Evolutionary conservation across 2,329 filamentous ascomycete genomes (phyloP).

Genomic region (Cryphonectria parasitica): DNA sequence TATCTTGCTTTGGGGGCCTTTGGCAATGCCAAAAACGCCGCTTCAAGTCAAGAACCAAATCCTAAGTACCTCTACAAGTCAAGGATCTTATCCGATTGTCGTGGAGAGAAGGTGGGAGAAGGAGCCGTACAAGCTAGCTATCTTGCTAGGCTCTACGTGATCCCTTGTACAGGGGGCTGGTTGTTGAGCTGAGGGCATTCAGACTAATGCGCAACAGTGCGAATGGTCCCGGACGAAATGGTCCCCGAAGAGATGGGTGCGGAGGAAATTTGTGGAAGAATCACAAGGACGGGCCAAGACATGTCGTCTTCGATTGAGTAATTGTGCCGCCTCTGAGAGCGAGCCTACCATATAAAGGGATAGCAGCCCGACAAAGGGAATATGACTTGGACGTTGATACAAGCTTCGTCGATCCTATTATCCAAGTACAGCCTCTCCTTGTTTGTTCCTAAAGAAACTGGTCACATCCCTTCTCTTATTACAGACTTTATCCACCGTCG

Average conservation of each 20-base stretch:
- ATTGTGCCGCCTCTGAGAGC: neutral
- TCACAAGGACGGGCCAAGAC: neutral
- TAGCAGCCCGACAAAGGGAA: neutral
- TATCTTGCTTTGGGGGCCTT: neutral
- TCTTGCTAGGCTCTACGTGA: neutral
- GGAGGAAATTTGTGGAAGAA: neutral
- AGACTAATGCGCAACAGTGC: neutral
- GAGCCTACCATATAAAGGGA: neutral
- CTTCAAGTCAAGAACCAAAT: neutral
- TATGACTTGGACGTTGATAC: neutral
- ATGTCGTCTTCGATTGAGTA: neutral
- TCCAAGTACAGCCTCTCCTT: neutral
- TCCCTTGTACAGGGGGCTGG: too few species aligned
- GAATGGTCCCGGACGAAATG: neutral
- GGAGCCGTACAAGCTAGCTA: neutral
- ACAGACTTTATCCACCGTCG: neutral
- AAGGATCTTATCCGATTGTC: neutral
- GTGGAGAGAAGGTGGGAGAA: neutral
- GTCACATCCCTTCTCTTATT: neutral
- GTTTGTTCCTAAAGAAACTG: neutral
- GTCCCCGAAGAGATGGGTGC: neutral
- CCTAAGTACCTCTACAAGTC: neutral
- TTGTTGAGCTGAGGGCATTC: neutral
- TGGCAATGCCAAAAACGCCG: neutral
- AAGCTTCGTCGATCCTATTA: neutral